Base-by-base conservation (phyloP, 768 basidiomycete species). In the Boletus subparvulus region DNA sequence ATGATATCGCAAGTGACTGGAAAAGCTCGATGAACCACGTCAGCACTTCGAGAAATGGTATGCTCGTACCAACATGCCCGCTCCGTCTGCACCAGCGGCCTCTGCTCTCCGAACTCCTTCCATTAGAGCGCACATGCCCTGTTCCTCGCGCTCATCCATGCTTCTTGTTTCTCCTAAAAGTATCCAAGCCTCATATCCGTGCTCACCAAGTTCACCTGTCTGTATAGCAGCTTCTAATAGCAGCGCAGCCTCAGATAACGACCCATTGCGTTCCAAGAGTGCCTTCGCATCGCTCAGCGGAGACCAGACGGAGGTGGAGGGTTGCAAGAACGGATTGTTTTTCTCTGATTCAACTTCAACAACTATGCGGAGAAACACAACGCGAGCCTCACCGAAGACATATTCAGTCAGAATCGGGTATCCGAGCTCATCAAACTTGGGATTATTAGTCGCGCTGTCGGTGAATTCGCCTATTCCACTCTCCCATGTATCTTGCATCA, bases 1-100 rank as follows among this genome's bases (percentile, higher is more conserved):
- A 98, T 10, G 93, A 94, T 60, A 98, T 94, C 1, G 96, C 94
- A 35, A 98, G 82, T 7, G 94, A 94, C 95, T 98, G 40, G 35
- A 37, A 50, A 41, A 35, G 28, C 48, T 10, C 13, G 21, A 68
- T 28, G 67, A 65, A 57, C 36, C 43, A 19, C 24, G 32, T 49
- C 48, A 47, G 16, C 32, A 39, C 10, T 24, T 30, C 17, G 24
- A 30, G 42, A 37, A 43, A 50, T 32, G 44, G 40, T 33, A 48
- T 21, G 28, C 30, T 75, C 85, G 54, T 72, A 90, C 90, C 65
- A 92, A 71, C 86, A 88, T 90, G 50, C 91, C 91, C 40, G 76
- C 79, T 19, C 88, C 88, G 6, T 78, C 67, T n/a, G 80, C 81
- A 30, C 85, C 85, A 17, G 78, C 81, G 35, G 77, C 77, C 63